phyloP scores from a whole-genome alignment of 345 rosid species.

The Hypericum perforatum region DNA sequence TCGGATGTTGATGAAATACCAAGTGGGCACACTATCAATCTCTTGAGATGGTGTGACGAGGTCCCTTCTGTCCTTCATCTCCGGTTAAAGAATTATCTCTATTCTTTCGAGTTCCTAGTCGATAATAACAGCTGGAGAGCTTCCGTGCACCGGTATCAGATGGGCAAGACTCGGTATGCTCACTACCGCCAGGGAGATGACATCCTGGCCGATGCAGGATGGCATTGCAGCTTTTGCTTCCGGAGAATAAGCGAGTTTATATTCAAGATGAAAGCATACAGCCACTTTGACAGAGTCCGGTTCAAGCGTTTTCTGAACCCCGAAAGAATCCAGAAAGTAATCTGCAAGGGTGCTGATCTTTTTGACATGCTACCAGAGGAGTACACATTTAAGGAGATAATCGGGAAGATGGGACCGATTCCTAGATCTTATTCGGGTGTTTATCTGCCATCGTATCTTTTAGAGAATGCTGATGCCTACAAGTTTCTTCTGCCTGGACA shows the following conservation, averaged over 20 bases:
- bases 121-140: slow-evolving; percentile 33
- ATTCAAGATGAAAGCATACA: slow-evolving; percentile 36
- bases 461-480: slow-evolving; percentile 20
- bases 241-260: slow-evolving; percentile 23
- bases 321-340: slow-evolving; percentile 22
- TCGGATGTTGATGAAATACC: slow-evolving; percentile 34
- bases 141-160: slow-evolving; percentile 22
- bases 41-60: slow-evolving; percentile 30
- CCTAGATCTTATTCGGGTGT: slow-evolving; percentile 25
- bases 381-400: slow-evolving; percentile 27
- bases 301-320: slow-evolving; percentile 21
- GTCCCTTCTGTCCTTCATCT: slow-evolving; percentile 24
- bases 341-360: slow-evolving; percentile 25
- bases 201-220: slow-evolving; percentile 27
- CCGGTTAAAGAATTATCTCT: slow-evolving; percentile 22
- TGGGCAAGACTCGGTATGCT: slow-evolving; percentile 22
- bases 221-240: slow-evolving; percentile 38
- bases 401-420: slow-evolving; percentile 25
- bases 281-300: slow-evolving; percentile 27
- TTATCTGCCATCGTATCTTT: slow-evolving; percentile 22
- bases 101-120: slow-evolving; percentile 24
- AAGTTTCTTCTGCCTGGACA: slow-evolving; percentile 26
- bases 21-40: slow-evolving; percentile 25
- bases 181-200: slow-evolving; percentile 21
- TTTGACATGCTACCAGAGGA: slow-evolving; percentile 35